Conservation (phyloP, 805 yeast genomes). For the Clavispora fructus region DNA sequence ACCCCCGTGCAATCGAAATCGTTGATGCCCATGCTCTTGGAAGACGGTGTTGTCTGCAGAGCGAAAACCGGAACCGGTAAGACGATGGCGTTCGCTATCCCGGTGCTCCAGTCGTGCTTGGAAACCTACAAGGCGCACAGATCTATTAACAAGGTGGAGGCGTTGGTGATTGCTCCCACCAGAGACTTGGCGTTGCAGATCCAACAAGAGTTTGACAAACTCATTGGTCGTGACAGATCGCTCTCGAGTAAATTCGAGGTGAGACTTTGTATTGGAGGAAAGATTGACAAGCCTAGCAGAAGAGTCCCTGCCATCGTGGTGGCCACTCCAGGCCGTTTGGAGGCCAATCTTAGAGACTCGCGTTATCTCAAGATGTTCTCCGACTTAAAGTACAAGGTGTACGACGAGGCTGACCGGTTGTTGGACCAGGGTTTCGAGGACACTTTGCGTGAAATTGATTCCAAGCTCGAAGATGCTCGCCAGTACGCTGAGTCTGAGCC, state of each 20-base stretch:
- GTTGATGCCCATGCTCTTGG: constrained; percentile 49
- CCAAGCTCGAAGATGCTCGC: constrained; percentile 36
- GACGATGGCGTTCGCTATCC: constrained; percentile 83
- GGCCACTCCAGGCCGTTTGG: constrained; percentile 86
- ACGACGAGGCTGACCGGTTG: constrained; percentile 90
- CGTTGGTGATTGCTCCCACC: constrained; percentile 81
- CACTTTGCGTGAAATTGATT: constrained; percentile 56
- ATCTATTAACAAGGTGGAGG: constrained; percentile 26
- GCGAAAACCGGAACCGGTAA: constrained; percentile 97
- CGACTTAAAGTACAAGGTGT: constrained; percentile 57
- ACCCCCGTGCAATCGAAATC: constrained; percentile 69
- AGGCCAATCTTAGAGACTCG: constrained; percentile 51
- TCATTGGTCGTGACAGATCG: constrained; percentile 22
- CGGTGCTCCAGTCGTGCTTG: constrained; percentile 57
- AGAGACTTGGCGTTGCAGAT: constrained; percentile 88
- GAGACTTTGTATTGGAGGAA: constrained; percentile 62
- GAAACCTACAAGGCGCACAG: constrained; percentile 10
- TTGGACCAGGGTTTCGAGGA: constrained; percentile 76
- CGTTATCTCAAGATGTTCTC: constrained; percentile 44
- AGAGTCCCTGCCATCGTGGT: constrained; percentile 59
- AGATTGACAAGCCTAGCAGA: constrained; percentile 11
- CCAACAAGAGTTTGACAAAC: constrained; percentile 53
- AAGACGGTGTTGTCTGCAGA: constrained; percentile 72
- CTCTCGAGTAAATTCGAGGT: constrained; percentile 14
- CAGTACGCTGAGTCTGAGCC: constrained; percentile 15